Conservation (phyloP, 805 yeast species). For the Yamadazyma philogaea region DNA sequence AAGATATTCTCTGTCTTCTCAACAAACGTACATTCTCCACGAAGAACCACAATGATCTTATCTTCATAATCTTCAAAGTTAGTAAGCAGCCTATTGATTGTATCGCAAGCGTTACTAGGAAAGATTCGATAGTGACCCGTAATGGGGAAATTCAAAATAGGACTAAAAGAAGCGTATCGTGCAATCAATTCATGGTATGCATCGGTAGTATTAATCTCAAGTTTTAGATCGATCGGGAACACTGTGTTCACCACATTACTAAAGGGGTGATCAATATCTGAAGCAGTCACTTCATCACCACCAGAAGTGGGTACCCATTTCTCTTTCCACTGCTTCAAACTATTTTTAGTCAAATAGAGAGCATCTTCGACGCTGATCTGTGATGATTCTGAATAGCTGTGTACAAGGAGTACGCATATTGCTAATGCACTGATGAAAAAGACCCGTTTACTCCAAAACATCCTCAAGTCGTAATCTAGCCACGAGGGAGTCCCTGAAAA, state of each 20-base stretch:
- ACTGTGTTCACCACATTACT: slow-evolving; percentile 36
- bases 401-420: background rate
- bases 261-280: slow-evolving; percentile 30
- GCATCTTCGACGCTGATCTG: slow-evolving; percentile 23
- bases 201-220: slow-evolving; percentile 27
- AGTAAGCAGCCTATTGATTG: slow-evolving; percentile 9
- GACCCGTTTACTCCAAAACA: background rate
- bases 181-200: slow-evolving; percentile 20
- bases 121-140: slow-evolving; percentile 25
- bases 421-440: slow-evolving; percentile 1
- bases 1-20: slow-evolving; percentile 48
- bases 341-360: slow-evolving; percentile 23
- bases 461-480: background rate
- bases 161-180: slow-evolving; percentile 43
- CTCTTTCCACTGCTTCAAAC: slow-evolving; percentile 21
- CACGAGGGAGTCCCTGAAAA: no score
- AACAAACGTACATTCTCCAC: slow-evolving; percentile 59
- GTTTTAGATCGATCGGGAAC: slow-evolving; percentile 39
- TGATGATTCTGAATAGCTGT: slow-evolving; percentile 1
- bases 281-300: background rate
- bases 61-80: slow-evolving; percentile 17
- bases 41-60: slow-evolving; percentile 27
- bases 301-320: slow-evolving; percentile 11
- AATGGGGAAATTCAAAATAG: slow-evolving; percentile 25
- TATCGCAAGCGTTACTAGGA: slow-evolving; percentile 29